Evolutionary conservation across 768 basidiomycete genomes (phyloP).

Genomic region (Crucibulum laeve): DNA sequence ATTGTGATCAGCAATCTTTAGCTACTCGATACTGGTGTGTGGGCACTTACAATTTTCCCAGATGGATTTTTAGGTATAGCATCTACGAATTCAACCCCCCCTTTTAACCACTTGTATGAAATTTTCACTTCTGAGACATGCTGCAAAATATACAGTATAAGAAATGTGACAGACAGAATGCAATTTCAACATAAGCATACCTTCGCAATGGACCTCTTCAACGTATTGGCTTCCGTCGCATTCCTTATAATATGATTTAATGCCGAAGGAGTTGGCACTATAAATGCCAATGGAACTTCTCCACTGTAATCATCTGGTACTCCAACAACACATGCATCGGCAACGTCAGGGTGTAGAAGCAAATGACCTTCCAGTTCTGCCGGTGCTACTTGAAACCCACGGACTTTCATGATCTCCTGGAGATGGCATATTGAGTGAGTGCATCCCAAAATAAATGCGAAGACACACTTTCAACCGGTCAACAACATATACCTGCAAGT

Average conservation of each 20-base stretch:
- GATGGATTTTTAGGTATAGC: slow-evolving; percentile 67
- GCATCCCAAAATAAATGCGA: background rate
- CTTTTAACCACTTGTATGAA: slow-evolving; percentile 56
- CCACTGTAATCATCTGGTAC: slow-evolving; percentile 72
- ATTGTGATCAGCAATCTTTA: background rate
- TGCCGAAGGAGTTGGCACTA: slow-evolving; percentile 46
- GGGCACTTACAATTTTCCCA: slow-evolving; percentile 52
- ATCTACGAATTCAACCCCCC: slow-evolving; percentile 61
- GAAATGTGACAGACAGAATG: background rate
- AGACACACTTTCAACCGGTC: slow-evolving; percentile 65
- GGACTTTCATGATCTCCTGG: slow-evolving; percentile 71
- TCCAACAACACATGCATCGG: slow-evolving; percentile 62
- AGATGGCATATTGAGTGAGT: background rate
- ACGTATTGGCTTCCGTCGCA: slow-evolving; percentile 24
- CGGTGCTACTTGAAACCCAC: slow-evolving; percentile 57
- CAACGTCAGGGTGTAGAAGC: slow-evolving; percentile 55
- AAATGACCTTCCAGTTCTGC: slow-evolving; percentile 67
- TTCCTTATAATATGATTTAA: slow-evolving; percentile 29
- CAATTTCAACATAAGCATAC: slow-evolving; percentile 24
- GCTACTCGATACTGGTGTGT: background rate
- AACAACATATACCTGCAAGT: slow-evolving; percentile 62
- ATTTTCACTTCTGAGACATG: slow-evolving; percentile 56
- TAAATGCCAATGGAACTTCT: slow-evolving; percentile 68
- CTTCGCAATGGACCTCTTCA: slow-evolving; percentile 50
- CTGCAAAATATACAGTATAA: slow-evolving; percentile 21